Conservation (phyloP, 2,329 filamentous ascomycete genomes). For the Calonectria pseudoreteaudii region DNA sequence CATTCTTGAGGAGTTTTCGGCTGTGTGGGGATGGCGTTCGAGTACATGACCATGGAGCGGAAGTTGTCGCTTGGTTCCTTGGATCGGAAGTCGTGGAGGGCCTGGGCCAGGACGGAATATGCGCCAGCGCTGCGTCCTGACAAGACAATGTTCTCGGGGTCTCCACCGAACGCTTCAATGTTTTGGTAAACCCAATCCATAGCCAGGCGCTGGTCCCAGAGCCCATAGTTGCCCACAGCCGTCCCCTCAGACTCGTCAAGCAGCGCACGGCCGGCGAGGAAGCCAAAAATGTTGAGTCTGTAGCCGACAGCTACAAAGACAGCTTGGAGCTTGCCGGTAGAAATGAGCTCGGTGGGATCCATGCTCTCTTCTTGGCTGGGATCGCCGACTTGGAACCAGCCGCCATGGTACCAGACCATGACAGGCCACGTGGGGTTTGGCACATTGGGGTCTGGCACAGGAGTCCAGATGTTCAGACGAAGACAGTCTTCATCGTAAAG, state of each 20-base stretch:
- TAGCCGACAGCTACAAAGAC: constrained; percentile 28
- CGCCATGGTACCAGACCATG: constrained; percentile 55
- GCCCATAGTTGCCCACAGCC: constrained; percentile 22
- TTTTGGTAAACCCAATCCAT: constrained; percentile 26
- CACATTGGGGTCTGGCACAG: constrained; percentile 39
- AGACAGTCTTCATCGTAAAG: constrained; percentile 55
- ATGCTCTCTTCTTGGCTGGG: constrained; percentile 55
- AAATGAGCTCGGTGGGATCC: constrained; percentile 57
- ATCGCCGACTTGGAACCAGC: constrained; percentile 61
- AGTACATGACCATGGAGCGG: constrained; percentile 22
- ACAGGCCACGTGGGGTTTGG: constrained; percentile 44
- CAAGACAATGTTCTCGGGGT: constrained; percentile 18
- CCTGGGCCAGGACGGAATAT: constrained; percentile 22
- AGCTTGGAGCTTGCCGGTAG: constrained; percentile 37
- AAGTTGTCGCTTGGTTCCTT: not conserved
- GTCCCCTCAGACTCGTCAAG: constrained; percentile 6
- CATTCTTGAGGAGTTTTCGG: constrained; percentile 20
- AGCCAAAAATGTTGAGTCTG: constrained; percentile 27
- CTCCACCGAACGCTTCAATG: constrained; percentile 19
- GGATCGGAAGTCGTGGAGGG: constrained; percentile 21
- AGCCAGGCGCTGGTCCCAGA: constrained; percentile 27
- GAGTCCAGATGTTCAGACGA: constrained; percentile 60
- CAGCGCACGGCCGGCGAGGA: constrained; percentile 14
- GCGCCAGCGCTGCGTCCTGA: constrained; percentile 25
- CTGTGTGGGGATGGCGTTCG: constrained; percentile 26